phyloP scores from a whole-genome alignment of 352 stramenopile species.

The Phytopythium kandeliae region DNA sequence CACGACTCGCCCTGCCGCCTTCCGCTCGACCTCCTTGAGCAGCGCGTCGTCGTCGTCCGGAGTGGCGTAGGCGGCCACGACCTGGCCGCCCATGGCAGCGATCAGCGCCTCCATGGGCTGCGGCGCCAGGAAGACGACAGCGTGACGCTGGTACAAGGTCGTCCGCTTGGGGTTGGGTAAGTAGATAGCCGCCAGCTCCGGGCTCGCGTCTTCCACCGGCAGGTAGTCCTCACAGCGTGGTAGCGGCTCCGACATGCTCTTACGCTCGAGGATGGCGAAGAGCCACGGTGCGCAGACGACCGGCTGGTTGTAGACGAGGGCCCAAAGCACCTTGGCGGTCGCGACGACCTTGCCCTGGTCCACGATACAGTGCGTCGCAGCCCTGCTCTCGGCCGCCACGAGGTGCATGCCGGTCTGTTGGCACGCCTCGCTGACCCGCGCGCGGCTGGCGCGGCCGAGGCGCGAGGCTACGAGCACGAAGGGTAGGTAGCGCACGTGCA shows the following conservation, averaged over 20 bases:
- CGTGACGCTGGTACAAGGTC: constrained; percentile 63
- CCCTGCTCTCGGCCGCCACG: constrained; percentile 39
- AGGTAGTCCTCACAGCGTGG: constrained; percentile 75
- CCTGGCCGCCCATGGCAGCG: constrained; percentile 64
- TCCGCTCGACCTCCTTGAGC: constrained; percentile 46
- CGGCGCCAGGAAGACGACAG: constrained; percentile 65
- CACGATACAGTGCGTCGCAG: constrained; percentile 84
- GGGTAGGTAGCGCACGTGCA: constrained; percentile 75
- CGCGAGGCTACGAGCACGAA: constrained; percentile 79
- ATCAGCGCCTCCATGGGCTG: constrained; percentile 79
- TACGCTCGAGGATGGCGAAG: constrained; percentile 66
- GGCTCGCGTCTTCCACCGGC: constrained; percentile 47
- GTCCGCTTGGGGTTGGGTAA: constrained; percentile 72
- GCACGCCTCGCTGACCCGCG: constrained; percentile 66
- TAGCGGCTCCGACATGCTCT: constrained; percentile 65
- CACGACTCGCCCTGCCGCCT: constrained; percentile 38
- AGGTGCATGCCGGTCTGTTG: constrained; percentile 81
- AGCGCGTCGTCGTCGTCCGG: constrained; percentile 48
- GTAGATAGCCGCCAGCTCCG: constrained; percentile 57
- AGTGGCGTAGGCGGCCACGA: constrained; percentile 52
- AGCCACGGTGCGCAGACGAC: constrained; percentile 81
- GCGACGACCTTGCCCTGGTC: constrained; percentile 74
- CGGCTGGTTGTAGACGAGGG: constrained; percentile 78
- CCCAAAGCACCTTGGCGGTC: constrained; percentile 84
- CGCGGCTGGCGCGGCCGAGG: constrained; percentile 51